phyloP scores from a whole-genome alignment of 768 basidiomycete species.

The Dioszegia aurantiaca region DNA sequence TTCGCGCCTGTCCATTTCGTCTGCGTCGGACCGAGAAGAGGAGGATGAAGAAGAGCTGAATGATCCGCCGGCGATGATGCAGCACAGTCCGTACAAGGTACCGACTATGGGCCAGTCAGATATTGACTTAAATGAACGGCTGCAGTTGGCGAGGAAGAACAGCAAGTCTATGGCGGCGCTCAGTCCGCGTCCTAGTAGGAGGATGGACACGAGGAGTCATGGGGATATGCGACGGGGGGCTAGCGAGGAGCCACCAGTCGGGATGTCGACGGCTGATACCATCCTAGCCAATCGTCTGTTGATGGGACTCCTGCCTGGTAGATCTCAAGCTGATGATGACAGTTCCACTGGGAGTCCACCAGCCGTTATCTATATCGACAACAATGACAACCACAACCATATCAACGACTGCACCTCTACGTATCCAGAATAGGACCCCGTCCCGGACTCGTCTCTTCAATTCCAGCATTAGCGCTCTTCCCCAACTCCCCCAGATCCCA shows the following conservation, averaged over 20 bases:
- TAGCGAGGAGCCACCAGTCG: slow-evolving; percentile 3
- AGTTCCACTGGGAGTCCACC: not conserved
- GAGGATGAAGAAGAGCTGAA: not conserved
- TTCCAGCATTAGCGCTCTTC: not conserved
- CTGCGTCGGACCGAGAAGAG: slow-evolving; percentile 4
- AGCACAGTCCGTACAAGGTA: slow-evolving; percentile 12
- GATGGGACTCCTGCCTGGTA: too few species aligned
- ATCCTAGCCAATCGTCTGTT: slow-evolving; percentile 12
- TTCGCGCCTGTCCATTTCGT: slow-evolving; percentile 12
- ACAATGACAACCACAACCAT: slow-evolving; percentile 13
- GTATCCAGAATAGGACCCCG: slow-evolving; percentile 34
- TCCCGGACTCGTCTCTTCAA: slow-evolving; percentile 19
- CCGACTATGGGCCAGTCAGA: slow-evolving; percentile 51
- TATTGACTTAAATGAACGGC: slow-evolving; percentile 67
- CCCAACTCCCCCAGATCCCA: slow-evolving; percentile 8
- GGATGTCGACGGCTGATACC: slow-evolving; percentile 13
- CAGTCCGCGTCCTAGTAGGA: slow-evolving; percentile 3
- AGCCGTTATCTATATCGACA: not conserved
- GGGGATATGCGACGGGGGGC: slow-evolving; percentile 12
- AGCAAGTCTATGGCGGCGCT: slow-evolving; percentile 34
- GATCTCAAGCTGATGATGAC: slow-evolving; percentile 4
- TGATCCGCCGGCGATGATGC: not conserved
- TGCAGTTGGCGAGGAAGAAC: slow-evolving; percentile 80
- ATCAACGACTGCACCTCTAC: slow-evolving; percentile 28
- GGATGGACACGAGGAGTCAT: slow-evolving; percentile 16